Percentiles rank a stretch among this genome's conserved stretches.
Conservation (phyloP, 108 stramenopile genomes). For the Fistulifera pelliculosa region DNA sequence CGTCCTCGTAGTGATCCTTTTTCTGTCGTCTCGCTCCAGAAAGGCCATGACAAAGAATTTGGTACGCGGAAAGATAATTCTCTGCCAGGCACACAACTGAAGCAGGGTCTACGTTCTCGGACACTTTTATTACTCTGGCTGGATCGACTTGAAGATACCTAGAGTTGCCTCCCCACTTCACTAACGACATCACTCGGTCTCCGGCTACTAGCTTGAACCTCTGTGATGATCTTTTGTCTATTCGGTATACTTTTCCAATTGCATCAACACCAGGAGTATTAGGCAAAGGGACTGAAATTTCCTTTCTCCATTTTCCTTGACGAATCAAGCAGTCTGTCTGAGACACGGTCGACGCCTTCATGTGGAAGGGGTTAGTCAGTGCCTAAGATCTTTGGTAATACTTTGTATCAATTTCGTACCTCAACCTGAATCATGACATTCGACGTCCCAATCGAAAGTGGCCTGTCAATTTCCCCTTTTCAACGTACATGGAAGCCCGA, state of each 20-base stretch:
- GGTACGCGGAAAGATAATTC: constrained; percentile 36
- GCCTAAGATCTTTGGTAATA: background rate
- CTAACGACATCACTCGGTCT: constrained; percentile 48
- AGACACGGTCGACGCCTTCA: constrained; percentile 46
- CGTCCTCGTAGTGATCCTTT: constrained; percentile 26
- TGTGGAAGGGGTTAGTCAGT: background rate
- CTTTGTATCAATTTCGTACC: constrained; percentile 12
- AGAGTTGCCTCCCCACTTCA: constrained; percentile 57
- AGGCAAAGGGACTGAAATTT: constrained; percentile 6
- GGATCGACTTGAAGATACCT: constrained; percentile 45
- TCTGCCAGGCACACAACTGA: constrained; percentile 31
- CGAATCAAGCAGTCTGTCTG: constrained; percentile 43
- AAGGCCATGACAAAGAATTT: constrained; percentile 29
- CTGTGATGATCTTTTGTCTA: constrained; percentile 4
- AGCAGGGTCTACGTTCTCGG: constrained; percentile 33
- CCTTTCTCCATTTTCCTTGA: constrained; percentile 23
- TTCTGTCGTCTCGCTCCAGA: constrained; percentile 14
- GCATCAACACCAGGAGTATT: constrained; percentile 41
- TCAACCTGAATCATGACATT: constrained; percentile 28
- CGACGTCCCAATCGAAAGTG: background rate
- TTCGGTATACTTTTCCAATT: constrained; percentile 33
- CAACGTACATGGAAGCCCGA: constrained; percentile 4
- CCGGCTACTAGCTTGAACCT: constrained; percentile 21
- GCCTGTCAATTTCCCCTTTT: constrained; percentile 6
- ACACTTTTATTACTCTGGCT: constrained; percentile 44